These are phyloP conservation scores for Magnaporthiopsis poae DNA, from an alignment of 2,329 filamentous ascomycete genomes.

Conservation along the genomic window DNA sequence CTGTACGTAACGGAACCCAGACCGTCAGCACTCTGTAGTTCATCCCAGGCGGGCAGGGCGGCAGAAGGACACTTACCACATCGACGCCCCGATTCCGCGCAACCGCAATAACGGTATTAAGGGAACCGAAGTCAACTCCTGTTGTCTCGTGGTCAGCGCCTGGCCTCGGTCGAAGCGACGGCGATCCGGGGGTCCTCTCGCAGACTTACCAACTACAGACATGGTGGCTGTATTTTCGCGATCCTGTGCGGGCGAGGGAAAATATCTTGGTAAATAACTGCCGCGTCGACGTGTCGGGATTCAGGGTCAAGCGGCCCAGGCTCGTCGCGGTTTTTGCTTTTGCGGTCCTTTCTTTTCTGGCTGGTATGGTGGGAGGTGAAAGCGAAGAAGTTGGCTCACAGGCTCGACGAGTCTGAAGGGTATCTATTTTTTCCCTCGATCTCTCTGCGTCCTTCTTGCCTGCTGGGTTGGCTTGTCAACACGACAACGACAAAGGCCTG, in stretches of 20 bases:
- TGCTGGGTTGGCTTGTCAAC: background rate
- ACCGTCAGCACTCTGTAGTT: constrained; percentile 10
- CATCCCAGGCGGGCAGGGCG: constrained; percentile 1
- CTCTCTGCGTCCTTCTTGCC: background rate
- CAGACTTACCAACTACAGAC: constrained; percentile 9
- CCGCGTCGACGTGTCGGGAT: background rate
- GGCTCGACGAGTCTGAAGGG: background rate
- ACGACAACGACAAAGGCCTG: background rate
- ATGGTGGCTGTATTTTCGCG: constrained; percentile 8
- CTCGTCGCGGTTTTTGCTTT: background rate
- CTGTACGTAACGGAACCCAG: constrained; percentile 34
- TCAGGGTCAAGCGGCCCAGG: background rate
- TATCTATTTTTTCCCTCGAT: background rate
- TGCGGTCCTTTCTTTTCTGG: background rate
- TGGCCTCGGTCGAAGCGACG: background rate
- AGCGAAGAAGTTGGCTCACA: background rate
- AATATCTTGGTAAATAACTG: background rate
- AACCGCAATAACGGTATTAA: constrained; percentile 95
- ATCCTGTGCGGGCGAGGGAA: background rate
- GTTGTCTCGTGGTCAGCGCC: background rate
- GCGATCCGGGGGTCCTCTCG: background rate
- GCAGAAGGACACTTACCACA: constrained; percentile 61
- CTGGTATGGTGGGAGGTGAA: background rate
- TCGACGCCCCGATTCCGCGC: constrained; percentile 97
- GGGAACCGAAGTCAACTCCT: constrained; percentile 90